phyloP scores from a whole-genome alignment of 306 rosid species.

The Citrullus colocynthis region DNA sequence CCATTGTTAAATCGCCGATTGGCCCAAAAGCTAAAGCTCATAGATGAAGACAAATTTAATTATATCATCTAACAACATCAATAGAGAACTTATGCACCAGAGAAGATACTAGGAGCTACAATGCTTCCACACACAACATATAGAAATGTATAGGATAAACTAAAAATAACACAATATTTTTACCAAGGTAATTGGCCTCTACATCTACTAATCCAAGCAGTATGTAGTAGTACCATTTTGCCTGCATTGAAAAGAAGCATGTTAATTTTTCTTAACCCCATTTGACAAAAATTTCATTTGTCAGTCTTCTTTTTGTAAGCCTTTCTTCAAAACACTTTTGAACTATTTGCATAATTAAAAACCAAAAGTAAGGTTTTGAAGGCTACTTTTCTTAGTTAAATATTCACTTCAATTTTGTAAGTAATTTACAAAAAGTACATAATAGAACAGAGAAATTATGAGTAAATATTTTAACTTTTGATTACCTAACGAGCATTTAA shows the following conservation, averaged over 20 bases:
- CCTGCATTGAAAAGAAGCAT: slow-evolving; percentile 32
- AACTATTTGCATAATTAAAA: neutral
- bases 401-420: neutral
- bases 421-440: neutral
- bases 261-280: neutral
- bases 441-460: neutral
- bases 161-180: neutral
- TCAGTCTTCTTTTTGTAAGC: neutral
- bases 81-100: neutral
- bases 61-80: neutral
- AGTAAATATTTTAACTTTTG: neutral
- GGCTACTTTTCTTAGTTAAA: neutral
- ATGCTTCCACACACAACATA: neutral
- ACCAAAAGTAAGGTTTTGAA: neutral
- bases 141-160: neutral
- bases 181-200: slow-evolving; percentile 92
- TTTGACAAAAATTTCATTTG: neutral
- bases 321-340: neutral
- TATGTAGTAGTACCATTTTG: slow-evolving; percentile 74
- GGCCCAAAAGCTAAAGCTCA: no score
- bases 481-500: neutral
- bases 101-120: neutral
- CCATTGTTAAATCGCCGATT: no score
- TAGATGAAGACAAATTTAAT: no score
- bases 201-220: slow-evolving; percentile 85